phyloP scores from a whole-genome alignment of 345 rosid species.

The Lepidium sativum region DNA sequence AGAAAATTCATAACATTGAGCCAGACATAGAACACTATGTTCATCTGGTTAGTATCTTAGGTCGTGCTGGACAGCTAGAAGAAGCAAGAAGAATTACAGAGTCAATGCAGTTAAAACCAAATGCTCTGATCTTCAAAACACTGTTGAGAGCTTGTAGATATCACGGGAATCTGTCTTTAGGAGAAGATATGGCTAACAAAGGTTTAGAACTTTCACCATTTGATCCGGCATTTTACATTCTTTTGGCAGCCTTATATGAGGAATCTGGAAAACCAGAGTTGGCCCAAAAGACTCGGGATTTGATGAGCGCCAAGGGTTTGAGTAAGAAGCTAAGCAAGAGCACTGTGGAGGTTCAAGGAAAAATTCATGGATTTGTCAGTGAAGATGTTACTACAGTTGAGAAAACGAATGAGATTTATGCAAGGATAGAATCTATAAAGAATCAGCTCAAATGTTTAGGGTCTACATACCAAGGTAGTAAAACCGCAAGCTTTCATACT shows the following conservation, averaged over 20 bases:
- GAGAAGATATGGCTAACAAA: slow-evolving; percentile 59
- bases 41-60: slow-evolving; percentile 43
- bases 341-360: slow-evolving; percentile 25
- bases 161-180: slow-evolving; percentile 43
- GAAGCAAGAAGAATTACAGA: slow-evolving; percentile 40
- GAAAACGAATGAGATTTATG: slow-evolving; percentile 16
- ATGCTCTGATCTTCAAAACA: slow-evolving; percentile 46
- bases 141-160: slow-evolving; percentile 44
- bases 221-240: slow-evolving; percentile 43
- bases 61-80: slow-evolving; percentile 55
- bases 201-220: slow-evolving; percentile 45
- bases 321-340: slow-evolving; percentile 20
- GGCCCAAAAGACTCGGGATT: slow-evolving; percentile 29
- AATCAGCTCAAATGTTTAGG: slow-evolving; percentile 9
- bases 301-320: slow-evolving; percentile 29
- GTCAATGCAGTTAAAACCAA: slow-evolving; percentile 40
- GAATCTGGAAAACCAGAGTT: slow-evolving; percentile 37
- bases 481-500: slow-evolving; percentile 26
- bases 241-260: slow-evolving; percentile 46
- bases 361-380: slow-evolving; percentile 21
- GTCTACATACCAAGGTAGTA: slow-evolving; percentile 10
- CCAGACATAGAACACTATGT: slow-evolving; percentile 49
- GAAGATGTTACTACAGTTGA: slow-evolving; percentile 20
- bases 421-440: slow-evolving; percentile 18
- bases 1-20: slow-evolving; percentile 25